phyloP scores from a whole-genome alignment of 164 flowering plant species.

The Malania oleifera region DNA sequence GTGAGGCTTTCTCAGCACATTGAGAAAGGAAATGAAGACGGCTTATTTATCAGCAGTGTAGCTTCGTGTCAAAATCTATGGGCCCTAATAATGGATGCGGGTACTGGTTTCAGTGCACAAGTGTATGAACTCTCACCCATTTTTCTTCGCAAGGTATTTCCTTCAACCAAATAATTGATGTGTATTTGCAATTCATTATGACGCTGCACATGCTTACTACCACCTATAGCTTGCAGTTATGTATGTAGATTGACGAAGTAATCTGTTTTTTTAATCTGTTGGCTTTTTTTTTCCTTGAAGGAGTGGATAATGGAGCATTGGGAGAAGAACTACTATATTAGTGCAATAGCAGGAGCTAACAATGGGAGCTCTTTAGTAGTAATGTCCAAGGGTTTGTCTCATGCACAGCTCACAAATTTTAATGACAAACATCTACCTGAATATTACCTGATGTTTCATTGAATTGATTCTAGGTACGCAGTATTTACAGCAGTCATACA shows the following conservation, averaged over 20 bases:
- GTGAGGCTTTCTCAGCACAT: slow-evolving; percentile 44
- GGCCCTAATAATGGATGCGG: slow-evolving; percentile 61
- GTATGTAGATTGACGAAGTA: neutral
- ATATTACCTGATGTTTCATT: slow-evolving; percentile 1
- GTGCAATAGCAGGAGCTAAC: slow-evolving; percentile 56
- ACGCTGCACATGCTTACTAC: neutral
- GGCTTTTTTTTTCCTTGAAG: slow-evolving; percentile 19
- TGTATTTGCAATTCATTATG: too few relatives aligned
- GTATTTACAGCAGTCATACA: slow-evolving; percentile 70
- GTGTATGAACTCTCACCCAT: slow-evolving; percentile 41
- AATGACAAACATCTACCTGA: neutral
- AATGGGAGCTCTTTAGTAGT: slow-evolving; percentile 76
- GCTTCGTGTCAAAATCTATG: slow-evolving; percentile 45
- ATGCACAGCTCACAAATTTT: neutral
- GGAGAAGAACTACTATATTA: slow-evolving; percentile 71
- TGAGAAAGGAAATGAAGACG: slow-evolving; percentile 47
- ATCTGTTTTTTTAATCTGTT: neutral
- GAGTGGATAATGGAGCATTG: slow-evolving; percentile 85
- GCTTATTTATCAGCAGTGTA: slow-evolving; percentile 44
- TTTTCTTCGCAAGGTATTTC: slow-evolving; percentile 44
- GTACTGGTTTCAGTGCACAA: slow-evolving; percentile 44
- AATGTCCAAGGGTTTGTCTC: slow-evolving; percentile 66
- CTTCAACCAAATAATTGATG: too few relatives aligned
- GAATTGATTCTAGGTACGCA: slow-evolving; percentile 42
- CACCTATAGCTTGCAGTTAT: neutral